These are phyloP conservation scores for Fusarium austroafricanum DNA, from an alignment of 2,329 filamentous ascomycete species.

Conservation along the genomic window DNA sequence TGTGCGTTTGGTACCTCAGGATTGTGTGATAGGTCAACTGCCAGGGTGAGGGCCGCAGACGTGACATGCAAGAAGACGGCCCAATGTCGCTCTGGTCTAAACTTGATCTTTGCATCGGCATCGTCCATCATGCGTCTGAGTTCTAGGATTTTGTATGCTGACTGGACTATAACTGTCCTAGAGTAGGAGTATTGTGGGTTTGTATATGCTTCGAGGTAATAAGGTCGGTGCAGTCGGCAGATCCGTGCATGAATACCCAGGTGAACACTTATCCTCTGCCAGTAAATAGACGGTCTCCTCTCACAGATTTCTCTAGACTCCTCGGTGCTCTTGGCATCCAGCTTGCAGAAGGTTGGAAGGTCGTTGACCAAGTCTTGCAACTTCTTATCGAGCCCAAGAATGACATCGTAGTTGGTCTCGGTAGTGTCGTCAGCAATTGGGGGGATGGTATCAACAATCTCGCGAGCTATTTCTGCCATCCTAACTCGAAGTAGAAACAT, in stretches of 20 bases:
- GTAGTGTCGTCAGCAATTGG: neutral
- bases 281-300: neutral
- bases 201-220: slow-evolving; percentile 2
- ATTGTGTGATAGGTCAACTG: neutral
- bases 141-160: slow-evolving; percentile 6
- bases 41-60: neutral
- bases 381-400: neutral
- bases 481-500: slow-evolving; percentile 1
- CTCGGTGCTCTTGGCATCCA: neutral
- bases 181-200: slow-evolving; percentile 10
- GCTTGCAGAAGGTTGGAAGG: neutral
- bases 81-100: slow-evolving; percentile 2
- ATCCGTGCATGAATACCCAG: slow-evolving; percentile 2
- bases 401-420: neutral
- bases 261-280: slow-evolving; percentile 7
- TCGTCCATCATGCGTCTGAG: slow-evolving; percentile 9
- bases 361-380: neutral
- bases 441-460: neutral
- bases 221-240: slow-evolving; percentile 10
- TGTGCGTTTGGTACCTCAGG: neutral
- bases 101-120: neutral
- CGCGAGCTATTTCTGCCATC: slow-evolving; percentile 1
- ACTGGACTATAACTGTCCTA: neutral
- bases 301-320: neutral
- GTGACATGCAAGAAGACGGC: slow-evolving; percentile 5